These are phyloP conservation scores for Noccaea bulbosa DNA, from an alignment of 345 rosid genomes.

Conservation along the genomic window DNA sequence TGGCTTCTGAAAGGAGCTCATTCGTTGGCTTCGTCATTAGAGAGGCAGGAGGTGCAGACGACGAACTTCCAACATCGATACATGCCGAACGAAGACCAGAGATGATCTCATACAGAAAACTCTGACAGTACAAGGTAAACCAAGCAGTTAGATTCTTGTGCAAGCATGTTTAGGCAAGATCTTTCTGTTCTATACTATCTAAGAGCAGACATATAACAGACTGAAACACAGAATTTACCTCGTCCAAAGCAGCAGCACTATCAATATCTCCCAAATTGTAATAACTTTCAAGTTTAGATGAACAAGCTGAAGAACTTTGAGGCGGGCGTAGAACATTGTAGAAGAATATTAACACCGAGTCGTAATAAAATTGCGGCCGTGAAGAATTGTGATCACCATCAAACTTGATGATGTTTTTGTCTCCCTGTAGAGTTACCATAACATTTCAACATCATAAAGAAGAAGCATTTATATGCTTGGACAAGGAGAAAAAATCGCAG, in stretches of 20 bases:
- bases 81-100: constrained; percentile 70
- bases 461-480: constrained; percentile 4
- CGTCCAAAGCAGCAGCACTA: constrained; percentile 60
- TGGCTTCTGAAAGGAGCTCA: constrained; percentile 69
- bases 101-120: constrained; percentile 78
- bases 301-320: constrained; percentile 51
- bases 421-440: constrained; percentile 68
- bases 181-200: too few species aligned
- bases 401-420: constrained; percentile 89
- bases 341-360: constrained; percentile 95
- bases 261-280: constrained; percentile 72
- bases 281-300: constrained; percentile 80
- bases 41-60: constrained; percentile 68
- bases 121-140: constrained; percentile 50
- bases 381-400: constrained; percentile 97
- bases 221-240: too few species aligned
- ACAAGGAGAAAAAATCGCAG: not conserved
- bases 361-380: constrained; percentile 86
- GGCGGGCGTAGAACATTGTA: constrained; percentile 91
- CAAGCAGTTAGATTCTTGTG: constrained; percentile 38
- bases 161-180: constrained; percentile 18
- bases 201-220: too few species aligned
- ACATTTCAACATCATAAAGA: constrained; percentile 11
- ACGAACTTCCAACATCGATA: constrained; percentile 79
- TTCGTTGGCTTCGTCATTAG: constrained; percentile 61